phyloP scores from a whole-genome alignment of 1,139 yeast species.

The Debaryomyces fabryi region DNA sequence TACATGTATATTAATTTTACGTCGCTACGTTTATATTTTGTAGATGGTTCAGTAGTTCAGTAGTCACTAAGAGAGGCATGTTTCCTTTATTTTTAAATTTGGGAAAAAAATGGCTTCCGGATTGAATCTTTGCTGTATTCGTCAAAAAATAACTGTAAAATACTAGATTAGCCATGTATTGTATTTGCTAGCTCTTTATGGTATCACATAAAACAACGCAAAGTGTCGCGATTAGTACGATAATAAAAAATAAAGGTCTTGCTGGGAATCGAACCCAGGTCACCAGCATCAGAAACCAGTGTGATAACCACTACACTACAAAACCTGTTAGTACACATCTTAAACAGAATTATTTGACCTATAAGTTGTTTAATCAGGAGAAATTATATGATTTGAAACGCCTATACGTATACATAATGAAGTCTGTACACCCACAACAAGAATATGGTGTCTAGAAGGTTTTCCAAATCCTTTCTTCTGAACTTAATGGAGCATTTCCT shows the following conservation, averaged over 20 bases:
- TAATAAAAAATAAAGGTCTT: slow-evolving; percentile 25
- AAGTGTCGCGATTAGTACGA: slow-evolving; percentile 14
- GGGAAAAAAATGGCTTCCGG: too few relatives aligned
- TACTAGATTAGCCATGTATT: too few relatives aligned
- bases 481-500: too few relatives aligned
- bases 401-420: too few relatives aligned
- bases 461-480: too few relatives aligned
- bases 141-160: too few relatives aligned
- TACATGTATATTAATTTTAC: slow-evolving; percentile 6
- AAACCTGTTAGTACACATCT: slow-evolving; percentile 21
- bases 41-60: neutral
- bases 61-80: neutral
- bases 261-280: slow-evolving; percentile 45
- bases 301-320: slow-evolving; percentile 41
- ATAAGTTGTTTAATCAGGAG: neutral
- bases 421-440: too few relatives aligned
- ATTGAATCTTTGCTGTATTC: too few relatives aligned
- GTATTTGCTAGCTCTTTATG: neutral
- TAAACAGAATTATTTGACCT: neutral
- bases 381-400: too few relatives aligned
- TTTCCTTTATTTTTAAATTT: neutral
- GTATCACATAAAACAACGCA: neutral
- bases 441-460: too few relatives aligned
- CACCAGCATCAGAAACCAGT: slow-evolving; percentile 41
- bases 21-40: neutral